Percentiles rank a stretch among this genome's conserved stretches.
Evolutionary conservation across 2,329 filamentous ascomycete genomes (phyloP).

Genomic region (Sporothrix globosa): DNA sequence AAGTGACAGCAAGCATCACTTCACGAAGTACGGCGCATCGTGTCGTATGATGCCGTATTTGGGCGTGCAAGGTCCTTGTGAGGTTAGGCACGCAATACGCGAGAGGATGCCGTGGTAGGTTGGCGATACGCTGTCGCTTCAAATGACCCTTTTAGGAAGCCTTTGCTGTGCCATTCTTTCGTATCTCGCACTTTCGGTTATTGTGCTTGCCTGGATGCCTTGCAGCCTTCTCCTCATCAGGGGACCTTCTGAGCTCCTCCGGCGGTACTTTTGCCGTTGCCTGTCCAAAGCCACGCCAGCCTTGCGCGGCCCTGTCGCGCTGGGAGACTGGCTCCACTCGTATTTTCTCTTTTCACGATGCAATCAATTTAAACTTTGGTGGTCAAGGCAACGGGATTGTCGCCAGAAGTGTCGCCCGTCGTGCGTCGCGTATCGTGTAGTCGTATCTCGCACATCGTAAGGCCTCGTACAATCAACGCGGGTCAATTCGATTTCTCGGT

Average conservation of each 20-base stretch:
- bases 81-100: constrained; percentile 20
- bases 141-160: constrained; percentile 7
- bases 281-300: constrained; percentile 13
- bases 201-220: constrained; percentile 23
- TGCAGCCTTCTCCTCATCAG: neutral
- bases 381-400: neutral
- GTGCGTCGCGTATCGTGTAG: neutral
- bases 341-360: neutral
- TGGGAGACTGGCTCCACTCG: constrained; percentile 8
- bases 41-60: neutral
- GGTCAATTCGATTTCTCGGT: neutral
- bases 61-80: neutral
- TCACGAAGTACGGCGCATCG: too few species aligned
- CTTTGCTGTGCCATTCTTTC: neutral
- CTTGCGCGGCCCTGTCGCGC: constrained; percentile 17
- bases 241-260: neutral
- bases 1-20: neutral
- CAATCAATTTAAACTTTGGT: neutral
- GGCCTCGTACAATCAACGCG: neutral
- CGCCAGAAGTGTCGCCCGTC: neutral
- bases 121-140: neutral
- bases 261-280: neutral
- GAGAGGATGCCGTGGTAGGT: neutral
- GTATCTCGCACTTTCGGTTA: neutral
- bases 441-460: neutral